phyloP scores from a whole-genome alignment of 2,329 filamentous ascomycete genomes.

The Furcasterigmium furcatum region DNA sequence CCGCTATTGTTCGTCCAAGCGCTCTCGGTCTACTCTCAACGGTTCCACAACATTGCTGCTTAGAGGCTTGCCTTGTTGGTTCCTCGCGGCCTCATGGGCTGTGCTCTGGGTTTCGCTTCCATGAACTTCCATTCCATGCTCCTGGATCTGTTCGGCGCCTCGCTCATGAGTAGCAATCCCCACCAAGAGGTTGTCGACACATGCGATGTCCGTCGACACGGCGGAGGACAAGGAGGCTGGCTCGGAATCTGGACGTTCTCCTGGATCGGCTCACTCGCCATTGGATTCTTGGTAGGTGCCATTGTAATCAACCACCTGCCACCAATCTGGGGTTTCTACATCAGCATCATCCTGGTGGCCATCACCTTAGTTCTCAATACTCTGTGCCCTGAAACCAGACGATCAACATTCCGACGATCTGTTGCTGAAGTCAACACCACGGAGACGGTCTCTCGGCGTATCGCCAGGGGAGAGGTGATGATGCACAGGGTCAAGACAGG shows the following conservation, averaged over 20 bases:
- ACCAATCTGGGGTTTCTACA: slow-evolving; percentile 74
- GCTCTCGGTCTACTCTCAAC: slow-evolving; percentile 54
- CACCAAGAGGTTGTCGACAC: slow-evolving; percentile 68
- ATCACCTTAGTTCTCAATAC: slow-evolving; percentile 67
- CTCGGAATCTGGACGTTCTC: slow-evolving; percentile 76
- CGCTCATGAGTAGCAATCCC: slow-evolving; percentile 67
- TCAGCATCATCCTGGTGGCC: slow-evolving; percentile 66
- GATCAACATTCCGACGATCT: slow-evolving; percentile 65
- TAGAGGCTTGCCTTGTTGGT: slow-evolving; percentile 62
- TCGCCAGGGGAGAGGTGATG: slow-evolving; percentile 72
- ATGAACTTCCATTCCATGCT: slow-evolving; percentile 73
- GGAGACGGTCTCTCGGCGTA: slow-evolving; percentile 48
- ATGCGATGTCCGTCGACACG: slow-evolving; percentile 69
- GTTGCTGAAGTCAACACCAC: slow-evolving; percentile 60
- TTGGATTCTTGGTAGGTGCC: slow-evolving; percentile 72
- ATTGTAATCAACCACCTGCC: slow-evolving; percentile 61
- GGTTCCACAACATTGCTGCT: slow-evolving; percentile 50
- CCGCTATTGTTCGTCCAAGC: slow-evolving; percentile 76
- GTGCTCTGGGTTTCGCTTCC: slow-evolving; percentile 69
- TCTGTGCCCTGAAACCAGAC: slow-evolving; percentile 67
- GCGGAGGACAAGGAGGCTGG: slow-evolving; percentile 79
- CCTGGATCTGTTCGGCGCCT: slow-evolving; percentile 74
- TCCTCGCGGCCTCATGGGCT: slow-evolving; percentile 63
- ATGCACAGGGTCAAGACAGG: slow-evolving; percentile 71
- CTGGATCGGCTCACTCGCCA: slow-evolving; percentile 66